phyloP scores from a whole-genome alignment of 495 filamentous ascomycete genomes.

The Xylaria nigripes region DNA sequence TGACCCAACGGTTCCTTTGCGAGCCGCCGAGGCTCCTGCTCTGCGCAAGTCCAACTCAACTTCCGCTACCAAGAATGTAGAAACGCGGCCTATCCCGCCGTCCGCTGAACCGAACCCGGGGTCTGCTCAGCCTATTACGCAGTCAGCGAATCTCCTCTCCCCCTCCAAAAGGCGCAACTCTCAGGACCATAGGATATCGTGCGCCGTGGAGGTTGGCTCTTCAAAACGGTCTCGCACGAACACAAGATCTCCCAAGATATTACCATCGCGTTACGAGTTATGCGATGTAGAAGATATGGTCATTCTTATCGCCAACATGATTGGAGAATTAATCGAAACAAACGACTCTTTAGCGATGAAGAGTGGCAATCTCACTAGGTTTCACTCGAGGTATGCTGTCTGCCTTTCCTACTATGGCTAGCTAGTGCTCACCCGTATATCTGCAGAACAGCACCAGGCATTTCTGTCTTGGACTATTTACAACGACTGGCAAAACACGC shows the following conservation, averaged over 20 bases:
- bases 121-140: conserved; percentile 30
- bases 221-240: conserved; percentile 42
- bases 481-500: conserved; percentile 89
- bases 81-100: conserved; percentile 20
- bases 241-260: conserved; percentile 46
- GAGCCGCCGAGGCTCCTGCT: conserved; percentile 24
- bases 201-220: conserved; percentile 35
- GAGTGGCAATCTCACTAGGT: conserved; percentile 78
- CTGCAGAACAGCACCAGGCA: conserved; percentile 75
- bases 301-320: conserved; percentile 85
- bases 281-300: conserved; percentile 79
- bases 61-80: conserved; percentile 11
- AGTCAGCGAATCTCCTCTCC: conserved; percentile 29
- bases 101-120: conserved; percentile 23
- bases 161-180: conserved; percentile 39
- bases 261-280: conserved; percentile 70
- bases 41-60: conserved; percentile 22
- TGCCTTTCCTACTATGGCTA: background rate
- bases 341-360: conserved; percentile 85
- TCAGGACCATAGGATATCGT: conserved; percentile 45
- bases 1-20: conserved; percentile 29
- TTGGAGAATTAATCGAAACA: conserved; percentile 83
- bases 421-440: conserved; percentile 14
- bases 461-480: conserved; percentile 87
- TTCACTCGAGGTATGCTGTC: conserved; percentile 74